These are phyloP conservation scores for Boletus vinaceobasis DNA, from an alignment of 768 basidiomycete species.

Conservation along the genomic window DNA sequence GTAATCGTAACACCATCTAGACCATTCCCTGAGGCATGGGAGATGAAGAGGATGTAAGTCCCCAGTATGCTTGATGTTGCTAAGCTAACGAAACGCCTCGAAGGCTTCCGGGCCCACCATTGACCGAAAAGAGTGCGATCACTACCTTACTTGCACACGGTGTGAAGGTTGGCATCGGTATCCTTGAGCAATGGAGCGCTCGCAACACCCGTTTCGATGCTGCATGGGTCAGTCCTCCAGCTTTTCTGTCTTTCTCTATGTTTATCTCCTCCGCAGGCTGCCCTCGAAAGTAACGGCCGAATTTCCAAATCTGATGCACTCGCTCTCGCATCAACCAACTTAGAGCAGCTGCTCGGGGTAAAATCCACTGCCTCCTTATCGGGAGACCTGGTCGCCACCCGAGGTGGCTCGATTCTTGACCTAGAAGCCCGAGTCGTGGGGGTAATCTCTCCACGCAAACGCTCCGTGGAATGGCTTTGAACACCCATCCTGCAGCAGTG, in stretches of 20 bases:
- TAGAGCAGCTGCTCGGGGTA: constrained; percentile 45
- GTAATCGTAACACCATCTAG: constrained; percentile 66
- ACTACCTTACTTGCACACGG: constrained; percentile 60
- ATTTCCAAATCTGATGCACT: constrained; percentile 48
- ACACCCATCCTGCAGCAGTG: constrained; percentile 5
- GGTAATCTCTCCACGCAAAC: constrained; percentile 47
- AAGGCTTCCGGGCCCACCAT: constrained; percentile 30
- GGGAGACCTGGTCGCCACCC: constrained; percentile 56
- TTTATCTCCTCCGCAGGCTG: constrained; percentile 29
- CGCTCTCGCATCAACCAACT: constrained; percentile 50
- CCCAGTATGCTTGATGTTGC: background rate
- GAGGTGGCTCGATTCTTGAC: constrained; percentile 52
- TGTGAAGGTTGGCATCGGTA: constrained; percentile 70
- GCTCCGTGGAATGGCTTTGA: constrained; percentile 50
- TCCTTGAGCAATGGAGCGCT: constrained; percentile 64
- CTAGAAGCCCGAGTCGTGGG: constrained; percentile 48
- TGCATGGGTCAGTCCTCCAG: constrained; percentile 61
- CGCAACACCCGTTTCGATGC: constrained; percentile 77
- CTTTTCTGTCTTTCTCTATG: constrained; percentile 20
- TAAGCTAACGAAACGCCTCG: constrained; percentile 6
- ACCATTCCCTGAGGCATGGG: constrained; percentile 75
- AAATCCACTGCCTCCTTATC: constrained; percentile 11
- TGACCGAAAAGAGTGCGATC: constrained; percentile 49
- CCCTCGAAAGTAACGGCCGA: constrained; percentile 36
- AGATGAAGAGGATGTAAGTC: constrained; percentile 39